Percentiles rank a stretch among this genome's conserved stretches.
Conservation (phyloP, 495 filamentous ascomycete species). For the Aspergillus wentii region DNA sequence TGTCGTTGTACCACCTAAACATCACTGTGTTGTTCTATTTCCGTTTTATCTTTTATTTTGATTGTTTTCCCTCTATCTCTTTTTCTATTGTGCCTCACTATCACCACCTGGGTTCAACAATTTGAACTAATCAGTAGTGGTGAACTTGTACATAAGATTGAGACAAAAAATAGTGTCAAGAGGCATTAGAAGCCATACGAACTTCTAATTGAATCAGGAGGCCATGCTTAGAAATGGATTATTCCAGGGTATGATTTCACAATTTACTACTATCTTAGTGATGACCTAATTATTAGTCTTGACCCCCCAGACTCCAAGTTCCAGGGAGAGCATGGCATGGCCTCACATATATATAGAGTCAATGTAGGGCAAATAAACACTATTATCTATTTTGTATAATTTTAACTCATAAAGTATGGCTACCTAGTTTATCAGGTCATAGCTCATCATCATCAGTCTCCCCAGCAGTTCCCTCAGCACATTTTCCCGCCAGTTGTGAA, state of each 20-base stretch:
- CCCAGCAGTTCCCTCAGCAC: conserved; percentile 31
- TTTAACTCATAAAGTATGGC: too few species aligned
- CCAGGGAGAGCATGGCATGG: too few species aligned
- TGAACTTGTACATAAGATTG: conserved; percentile 43
- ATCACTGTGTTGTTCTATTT: conserved; percentile 3
- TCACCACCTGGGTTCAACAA: conserved; percentile 15
- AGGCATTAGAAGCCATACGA: conserved; percentile 13
- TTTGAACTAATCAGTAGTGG: conserved; percentile 23
- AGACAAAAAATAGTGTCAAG: conserved; percentile 25
- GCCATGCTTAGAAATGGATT: too few species aligned
- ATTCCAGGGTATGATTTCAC: too few species aligned
- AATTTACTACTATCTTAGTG: too few species aligned
- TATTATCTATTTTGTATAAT: too few species aligned
- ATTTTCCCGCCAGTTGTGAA: conserved; percentile 7
- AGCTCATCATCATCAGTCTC: conserved; percentile 53
- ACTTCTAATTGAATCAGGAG: conserved; percentile 3
- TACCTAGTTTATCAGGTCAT: too few species aligned
- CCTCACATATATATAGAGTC: too few species aligned
- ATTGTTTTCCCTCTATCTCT: conserved; percentile 4
- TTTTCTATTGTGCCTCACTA: conserved; percentile 4
- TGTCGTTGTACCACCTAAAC: conserved; percentile 41
- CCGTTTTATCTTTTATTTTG: conserved; percentile 10
- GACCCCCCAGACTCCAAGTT: too few species aligned
- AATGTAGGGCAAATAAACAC: too few species aligned
- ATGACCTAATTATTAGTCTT: too few species aligned